Evolutionary conservation across 352 stramenopile genomes (phyloP).

Genomic region (Phytophthora meadii): DNA sequence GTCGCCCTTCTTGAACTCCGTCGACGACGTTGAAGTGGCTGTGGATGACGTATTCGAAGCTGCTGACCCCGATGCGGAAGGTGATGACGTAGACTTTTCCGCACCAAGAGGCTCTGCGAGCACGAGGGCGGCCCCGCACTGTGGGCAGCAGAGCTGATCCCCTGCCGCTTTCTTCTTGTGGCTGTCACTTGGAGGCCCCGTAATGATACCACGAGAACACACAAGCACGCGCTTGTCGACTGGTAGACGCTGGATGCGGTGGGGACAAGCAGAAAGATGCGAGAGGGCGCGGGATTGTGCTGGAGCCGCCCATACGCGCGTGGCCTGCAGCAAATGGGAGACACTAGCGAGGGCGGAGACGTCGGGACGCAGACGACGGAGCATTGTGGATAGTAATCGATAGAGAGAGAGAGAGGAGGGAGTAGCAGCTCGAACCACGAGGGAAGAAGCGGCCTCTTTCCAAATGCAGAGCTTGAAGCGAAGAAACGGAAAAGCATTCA

Average conservation of each 20-base stretch:
- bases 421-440: not conserved
- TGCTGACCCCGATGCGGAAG: not conserved
- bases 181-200: slow-evolving; percentile 20
- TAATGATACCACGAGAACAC: slow-evolving; percentile 14
- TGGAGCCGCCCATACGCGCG: slow-evolving; percentile 5
- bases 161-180: slow-evolving; percentile 27
- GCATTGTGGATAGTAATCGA: slow-evolving; percentile 19
- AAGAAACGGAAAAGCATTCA: slow-evolving; percentile 30
- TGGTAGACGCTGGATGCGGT: slow-evolving; percentile 1
- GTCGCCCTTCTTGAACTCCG: slow-evolving; percentile 76
- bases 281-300: slow-evolving; percentile 21
- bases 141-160: slow-evolving; percentile 65
- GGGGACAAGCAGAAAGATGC: slow-evolving; percentile 2
- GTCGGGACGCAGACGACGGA: slow-evolving; percentile 28
- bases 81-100: slow-evolving; percentile 37
- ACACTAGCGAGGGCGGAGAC: slow-evolving; percentile 10
- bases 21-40: slow-evolving; percentile 13
- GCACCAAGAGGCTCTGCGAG: slow-evolving; percentile 45
- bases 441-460: slow-evolving; percentile 21
- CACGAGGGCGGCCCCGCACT: slow-evolving; percentile 66
- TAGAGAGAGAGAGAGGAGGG: not conserved
- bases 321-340: slow-evolving; percentile 24
- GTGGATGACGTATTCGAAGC: slow-evolving; percentile 24
- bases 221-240: slow-evolving; percentile 2
- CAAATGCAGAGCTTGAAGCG: slow-evolving; percentile 28